Evolutionary conservation across 306 rosid genomes (phyloP), one percentile per base, ranked within the genome.

Genomic region (Clitoria ternatea): DNA sequence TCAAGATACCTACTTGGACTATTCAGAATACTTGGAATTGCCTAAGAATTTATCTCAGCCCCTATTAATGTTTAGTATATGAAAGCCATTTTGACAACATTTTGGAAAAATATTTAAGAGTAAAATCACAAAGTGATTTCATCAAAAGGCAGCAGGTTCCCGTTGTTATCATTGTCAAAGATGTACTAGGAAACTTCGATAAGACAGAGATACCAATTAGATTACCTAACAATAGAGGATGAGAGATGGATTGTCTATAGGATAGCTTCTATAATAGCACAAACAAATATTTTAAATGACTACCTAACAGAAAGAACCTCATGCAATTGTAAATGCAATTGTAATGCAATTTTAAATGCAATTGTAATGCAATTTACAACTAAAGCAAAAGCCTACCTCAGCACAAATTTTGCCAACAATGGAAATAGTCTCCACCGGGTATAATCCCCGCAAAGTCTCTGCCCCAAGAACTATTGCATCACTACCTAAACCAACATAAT

Each of bases 401-500:
- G 94, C 76, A 81, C 97, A 92, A 39, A 92, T 92, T 85, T 74
- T 89, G 29, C 97, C 96, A 70, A 92, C 96, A 30, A 78, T 81
- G n/a, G 96, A 85, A 77, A 92, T 92, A 15, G 97, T 92, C 76
- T 92, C 97, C 2, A 92, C 83, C 22, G 97, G 97, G 75, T 92
- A 92, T 61, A 84, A 76, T 70, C 97, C 97, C 50, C 96, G 96
- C 45, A 92, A 83, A 73, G 97, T 92, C 83, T 92, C 97, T 8
- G 97, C 97, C 70, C 97, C 97, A 26, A 92, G 82, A 80, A 92
- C 94, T 80, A 92, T 92, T 4, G 97, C 97, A 70, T 92, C 97
- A 68, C 93, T 89, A 22, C 97, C 97, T 92, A 89, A 67, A 61
- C 49, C 72, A 71, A 12, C 4, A 57, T 50, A 59, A 14, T 27